Evolutionary conservation across 2,329 filamentous ascomycete species (phyloP).

Genomic region (Achaetomium macrosporum): DNA sequence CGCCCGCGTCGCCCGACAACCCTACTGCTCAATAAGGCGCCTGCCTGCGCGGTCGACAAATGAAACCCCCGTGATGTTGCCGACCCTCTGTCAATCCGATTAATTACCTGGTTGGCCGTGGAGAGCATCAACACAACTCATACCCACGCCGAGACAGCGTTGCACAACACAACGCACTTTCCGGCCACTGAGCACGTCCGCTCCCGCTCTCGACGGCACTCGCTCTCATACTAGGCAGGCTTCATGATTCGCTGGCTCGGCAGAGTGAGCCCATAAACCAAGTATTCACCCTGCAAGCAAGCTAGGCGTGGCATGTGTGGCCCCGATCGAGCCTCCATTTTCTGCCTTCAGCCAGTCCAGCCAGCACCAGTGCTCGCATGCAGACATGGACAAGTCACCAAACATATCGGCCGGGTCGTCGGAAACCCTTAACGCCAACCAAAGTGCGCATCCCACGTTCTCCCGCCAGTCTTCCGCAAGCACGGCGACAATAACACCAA

Average conservation of each 20-base stretch:
- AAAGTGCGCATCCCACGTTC: constrained; percentile 20
- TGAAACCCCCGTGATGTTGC: constrained; percentile 7
- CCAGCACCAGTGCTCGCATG: constrained; percentile 17
- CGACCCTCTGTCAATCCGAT: constrained; percentile 1
- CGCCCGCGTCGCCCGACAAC: constrained; percentile 3
- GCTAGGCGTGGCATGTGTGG: constrained; percentile 25
- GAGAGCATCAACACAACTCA: neutral
- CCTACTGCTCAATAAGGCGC: constrained; percentile 8
- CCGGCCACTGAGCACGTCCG: neutral
- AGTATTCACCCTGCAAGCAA: constrained; percentile 3
- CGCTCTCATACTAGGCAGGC: constrained; percentile 14
- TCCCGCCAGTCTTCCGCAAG: constrained; percentile 27
- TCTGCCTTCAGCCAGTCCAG: constrained; percentile 19
- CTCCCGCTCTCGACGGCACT: constrained; percentile 6
- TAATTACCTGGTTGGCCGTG: neutral
- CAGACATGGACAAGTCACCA: constrained; percentile 34
- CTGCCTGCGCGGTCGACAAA: constrained; percentile 10
- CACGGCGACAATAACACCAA: constrained; percentile 25
- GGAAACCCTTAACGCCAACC: constrained; percentile 15
- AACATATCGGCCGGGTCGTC: constrained; percentile 28
- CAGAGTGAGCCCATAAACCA: constrained; percentile 8
- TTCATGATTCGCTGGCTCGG: constrained; percentile 19
- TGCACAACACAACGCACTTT: neutral
- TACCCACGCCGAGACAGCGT: constrained; percentile 6
- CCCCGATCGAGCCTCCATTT: constrained; percentile 23